These are phyloP conservation scores for Dispira parvispora DNA, from an alignment of 192 early-diverging fungal species.

Conservation along the genomic window DNA sequence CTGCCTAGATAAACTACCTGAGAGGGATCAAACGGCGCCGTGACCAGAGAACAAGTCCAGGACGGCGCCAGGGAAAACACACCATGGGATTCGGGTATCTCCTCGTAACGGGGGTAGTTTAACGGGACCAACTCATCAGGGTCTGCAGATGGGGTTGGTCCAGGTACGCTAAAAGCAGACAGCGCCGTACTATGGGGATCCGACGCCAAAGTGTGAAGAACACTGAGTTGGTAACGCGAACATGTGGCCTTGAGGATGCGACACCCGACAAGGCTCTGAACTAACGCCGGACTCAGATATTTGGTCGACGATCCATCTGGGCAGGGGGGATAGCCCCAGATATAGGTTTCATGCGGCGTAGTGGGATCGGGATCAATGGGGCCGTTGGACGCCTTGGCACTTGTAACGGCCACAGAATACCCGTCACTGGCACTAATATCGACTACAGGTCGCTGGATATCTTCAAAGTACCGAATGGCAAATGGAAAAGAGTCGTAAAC, in stretches of 20 bases:
- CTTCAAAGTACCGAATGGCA: conserved; percentile 4
- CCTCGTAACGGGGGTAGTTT: not conserved
- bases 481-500: conserved; percentile 10
- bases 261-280: not conserved
- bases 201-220: not conserved
- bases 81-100: not conserved
- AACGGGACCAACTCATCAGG: not conserved
- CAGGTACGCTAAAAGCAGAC: not conserved
- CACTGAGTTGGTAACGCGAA: not conserved
- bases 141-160: not conserved
- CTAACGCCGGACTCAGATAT: not conserved
- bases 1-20: not conserved
- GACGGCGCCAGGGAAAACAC: not conserved
- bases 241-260: not conserved
- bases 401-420: not conserved
- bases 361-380: not conserved
- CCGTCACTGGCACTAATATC: not conserved
- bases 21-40: not conserved
- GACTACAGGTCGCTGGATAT: conserved; percentile 1
- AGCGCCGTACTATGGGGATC: not conserved
- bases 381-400: not conserved
- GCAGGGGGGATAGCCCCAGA: conserved; percentile 4
- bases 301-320: not conserved
- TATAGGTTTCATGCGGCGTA: not conserved
- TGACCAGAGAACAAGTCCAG: not conserved